These are phyloP conservation scores for Immersiporthe knoxdaviesiana DNA, from an alignment of 2,329 filamentous ascomycete species.

Conservation along the genomic window DNA sequence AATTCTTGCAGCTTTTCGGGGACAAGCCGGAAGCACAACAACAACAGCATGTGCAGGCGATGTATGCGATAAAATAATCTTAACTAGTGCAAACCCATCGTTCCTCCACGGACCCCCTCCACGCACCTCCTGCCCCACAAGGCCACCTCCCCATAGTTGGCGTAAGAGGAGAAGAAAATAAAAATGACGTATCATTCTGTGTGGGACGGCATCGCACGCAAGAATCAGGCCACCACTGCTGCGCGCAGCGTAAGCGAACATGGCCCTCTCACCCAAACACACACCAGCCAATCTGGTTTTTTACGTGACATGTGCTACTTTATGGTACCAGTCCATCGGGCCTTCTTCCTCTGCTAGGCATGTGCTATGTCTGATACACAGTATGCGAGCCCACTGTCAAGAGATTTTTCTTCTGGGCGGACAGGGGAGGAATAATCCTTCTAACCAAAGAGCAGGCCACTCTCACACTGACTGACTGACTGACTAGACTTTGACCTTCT, in stretches of 20 bases:
- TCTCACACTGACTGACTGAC: too few species aligned
- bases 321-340: not conserved
- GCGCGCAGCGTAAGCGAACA: slow-evolving; percentile 3
- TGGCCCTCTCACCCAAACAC: not conserved
- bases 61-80: not conserved
- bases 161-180: too few species aligned
- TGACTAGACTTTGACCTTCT: too few species aligned
- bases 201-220: not conserved
- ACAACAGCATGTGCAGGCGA: not conserved
- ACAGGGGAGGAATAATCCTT: not conserved
- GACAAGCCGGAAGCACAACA: not conserved
- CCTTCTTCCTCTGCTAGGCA: slow-evolving; percentile 7
- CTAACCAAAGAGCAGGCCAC: not conserved
- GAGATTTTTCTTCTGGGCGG: not conserved
- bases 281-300: not conserved
- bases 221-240: slow-evolving; percentile 10
- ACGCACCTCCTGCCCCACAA: too few species aligned
- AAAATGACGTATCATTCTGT: not conserved
- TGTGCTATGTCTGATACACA: not conserved
- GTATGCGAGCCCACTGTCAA: slow-evolving; percentile 4
- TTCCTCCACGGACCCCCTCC: too few species aligned
- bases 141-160: not conserved
- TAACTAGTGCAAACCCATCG: not conserved
- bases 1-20: not conserved
- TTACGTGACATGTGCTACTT: not conserved